Evolutionary conservation across 441 rosid species (phyloP), one percentile per base, ranked within the genome.

Genomic region (Isatis lusitanica): DNA sequence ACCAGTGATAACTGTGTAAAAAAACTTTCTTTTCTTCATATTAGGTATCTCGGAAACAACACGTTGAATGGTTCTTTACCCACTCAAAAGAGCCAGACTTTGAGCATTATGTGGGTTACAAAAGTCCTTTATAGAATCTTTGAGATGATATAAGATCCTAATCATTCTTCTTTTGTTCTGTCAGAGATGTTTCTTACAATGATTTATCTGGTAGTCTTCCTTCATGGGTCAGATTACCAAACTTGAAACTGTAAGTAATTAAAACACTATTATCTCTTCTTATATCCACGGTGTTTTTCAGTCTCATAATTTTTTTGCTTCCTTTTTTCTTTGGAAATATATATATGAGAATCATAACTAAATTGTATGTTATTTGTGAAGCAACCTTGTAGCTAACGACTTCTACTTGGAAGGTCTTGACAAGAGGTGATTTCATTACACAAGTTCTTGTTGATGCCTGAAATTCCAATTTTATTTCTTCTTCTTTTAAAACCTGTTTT

Each of bases 171-270:
- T 44, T 48, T 26, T 72, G 31, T 63, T 18, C 67, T 74, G 51
- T 16, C 87, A 86, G 94, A 82, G 94, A 87, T 81, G 74, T 89
- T 67, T 86, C 94, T 0, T 87, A 85, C 80, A 88, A 88, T 69
- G 77, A 84, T 74, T 74, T 90, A 69, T 53, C 26, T 2, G 96
- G 93, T 30, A 83, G 9, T 71, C 58, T 86, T 62, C 96, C 96
- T 73, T 73, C 89, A 9, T 88, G 91, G 93, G 65, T 82, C 68
- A 77, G n/a, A 33, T 60, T 53, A 35, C 52, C 5, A 44, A 66
- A 78, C 50, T 55, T 90, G 66, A 83, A 75, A 70, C 62, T 88
- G 93, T 88, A 78, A 61, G 66, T 61, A 70, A 10, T 28, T 38
- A 63, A 26, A 31, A 31, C 13, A 52, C 4, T 47, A 47, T 21